Conservation (phyloP, 768 basidiomycete genomes). For the Agaricus blazei region DNA sequence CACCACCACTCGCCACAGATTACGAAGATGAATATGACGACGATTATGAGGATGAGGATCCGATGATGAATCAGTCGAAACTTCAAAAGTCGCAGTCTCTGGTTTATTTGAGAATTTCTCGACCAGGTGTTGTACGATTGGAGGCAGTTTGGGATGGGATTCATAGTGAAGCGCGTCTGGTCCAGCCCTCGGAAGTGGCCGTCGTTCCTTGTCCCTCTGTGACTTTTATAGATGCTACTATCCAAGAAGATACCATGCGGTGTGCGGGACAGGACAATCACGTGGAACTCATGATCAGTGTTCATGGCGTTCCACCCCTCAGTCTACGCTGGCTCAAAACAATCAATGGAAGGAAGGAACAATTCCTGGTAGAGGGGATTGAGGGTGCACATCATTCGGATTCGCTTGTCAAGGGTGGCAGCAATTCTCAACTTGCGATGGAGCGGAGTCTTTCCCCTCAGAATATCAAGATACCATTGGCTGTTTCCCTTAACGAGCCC, state of each 20-base stretch:
- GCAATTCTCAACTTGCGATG: constrained; percentile 2
- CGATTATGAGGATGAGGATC: constrained; percentile 33
- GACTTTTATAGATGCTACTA: constrained; percentile 47
- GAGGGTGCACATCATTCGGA: constrained; percentile 46
- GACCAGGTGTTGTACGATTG: constrained; percentile 71
- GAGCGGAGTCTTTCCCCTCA: constrained; percentile 34
- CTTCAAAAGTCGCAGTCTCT: constrained; percentile 75
- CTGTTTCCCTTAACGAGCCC: constrained; percentile 53
- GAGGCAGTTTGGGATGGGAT: constrained; percentile 69
- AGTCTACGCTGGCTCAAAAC: constrained; percentile 74
- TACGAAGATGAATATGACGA: constrained; percentile 74
- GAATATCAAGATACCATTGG: constrained; percentile 62
- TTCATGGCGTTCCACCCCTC: constrained; percentile 72
- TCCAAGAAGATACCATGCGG: constrained; percentile 39
- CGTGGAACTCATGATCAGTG: constrained; percentile 54
- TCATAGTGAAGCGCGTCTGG: constrained; percentile 69
- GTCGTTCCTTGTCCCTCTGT: constrained; percentile 83
- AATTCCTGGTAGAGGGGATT: constrained; percentile 81
- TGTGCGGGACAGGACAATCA: constrained; percentile 66
- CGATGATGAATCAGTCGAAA: constrained; percentile 24
- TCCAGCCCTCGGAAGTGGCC: constrained; percentile 50
- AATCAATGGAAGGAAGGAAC: constrained; percentile 59
- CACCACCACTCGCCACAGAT: constrained; percentile 49
- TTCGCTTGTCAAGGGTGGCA: constrained; percentile 13
- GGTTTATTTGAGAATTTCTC: constrained; percentile 63